phyloP scores from a whole-genome alignment of 1,139 yeast genomes.

The Eremothecium cymbalariae region DNA sequence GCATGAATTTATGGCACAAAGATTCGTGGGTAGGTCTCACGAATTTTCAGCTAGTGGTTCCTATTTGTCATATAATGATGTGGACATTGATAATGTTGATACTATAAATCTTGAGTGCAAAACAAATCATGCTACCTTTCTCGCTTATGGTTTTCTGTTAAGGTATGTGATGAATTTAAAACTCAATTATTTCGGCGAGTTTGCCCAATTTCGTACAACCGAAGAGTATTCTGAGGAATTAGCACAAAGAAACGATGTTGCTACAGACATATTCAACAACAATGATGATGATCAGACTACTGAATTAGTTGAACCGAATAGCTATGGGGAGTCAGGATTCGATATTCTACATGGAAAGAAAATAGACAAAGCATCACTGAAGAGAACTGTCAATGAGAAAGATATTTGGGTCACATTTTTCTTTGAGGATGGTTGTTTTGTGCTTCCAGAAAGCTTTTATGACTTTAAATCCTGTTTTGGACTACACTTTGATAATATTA shows the following conservation, averaged over 20 bases:
- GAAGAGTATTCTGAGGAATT: slow-evolving; percentile 55
- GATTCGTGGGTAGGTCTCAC: slow-evolving; percentile 57
- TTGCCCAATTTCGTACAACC: slow-evolving; percentile 71
- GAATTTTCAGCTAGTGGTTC: slow-evolving; percentile 57
- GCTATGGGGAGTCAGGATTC: neutral
- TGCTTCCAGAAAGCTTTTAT: slow-evolving; percentile 68
- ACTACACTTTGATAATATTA: slow-evolving; percentile 56
- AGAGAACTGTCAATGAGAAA: slow-evolving; percentile 59
- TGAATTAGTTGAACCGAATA: neutral
- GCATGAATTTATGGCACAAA: slow-evolving; percentile 55
- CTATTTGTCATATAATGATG: slow-evolving; percentile 50
- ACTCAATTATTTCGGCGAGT: slow-evolving; percentile 87
- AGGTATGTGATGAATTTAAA: slow-evolving; percentile 69
- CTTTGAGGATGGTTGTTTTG: slow-evolving; percentile 59
- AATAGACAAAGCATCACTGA: slow-evolving; percentile 29
- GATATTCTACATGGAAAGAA: slow-evolving; percentile 9
- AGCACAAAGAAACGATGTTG: neutral
- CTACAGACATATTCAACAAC: slow-evolving; percentile 4
- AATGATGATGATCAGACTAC: neutral
- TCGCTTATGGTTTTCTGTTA: slow-evolving; percentile 71
- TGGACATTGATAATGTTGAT: slow-evolving; percentile 62
- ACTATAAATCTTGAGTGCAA: slow-evolving; percentile 55
- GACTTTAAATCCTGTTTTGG: slow-evolving; percentile 56
- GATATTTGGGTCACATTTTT: slow-evolving; percentile 69
- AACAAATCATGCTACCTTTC: slow-evolving; percentile 60